These are phyloP conservation scores for Infundibulicybe gibba DNA, from an alignment of 768 basidiomycete genomes.

Conservation along the genomic window DNA sequence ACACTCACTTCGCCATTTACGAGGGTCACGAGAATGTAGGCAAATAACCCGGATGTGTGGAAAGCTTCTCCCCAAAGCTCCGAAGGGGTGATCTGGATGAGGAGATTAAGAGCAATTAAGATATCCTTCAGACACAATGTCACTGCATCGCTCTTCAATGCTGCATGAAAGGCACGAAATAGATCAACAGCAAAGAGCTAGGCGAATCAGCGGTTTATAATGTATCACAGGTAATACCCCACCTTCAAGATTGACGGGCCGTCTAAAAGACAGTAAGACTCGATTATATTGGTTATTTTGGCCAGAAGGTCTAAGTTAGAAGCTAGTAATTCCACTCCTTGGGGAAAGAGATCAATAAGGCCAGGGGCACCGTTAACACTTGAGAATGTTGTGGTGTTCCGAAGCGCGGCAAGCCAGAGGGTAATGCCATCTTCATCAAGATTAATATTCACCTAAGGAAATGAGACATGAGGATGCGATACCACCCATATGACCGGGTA, in stretches of 20 bases:
- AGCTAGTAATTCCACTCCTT: constrained; percentile 54
- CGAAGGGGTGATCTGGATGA: constrained; percentile 63
- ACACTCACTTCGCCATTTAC: constrained; percentile 60
- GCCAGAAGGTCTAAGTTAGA: constrained; percentile 75
- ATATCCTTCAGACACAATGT: constrained; percentile 59
- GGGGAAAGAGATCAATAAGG: constrained; percentile 64
- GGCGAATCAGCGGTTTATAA: not conserved
- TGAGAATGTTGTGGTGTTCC: constrained; percentile 56
- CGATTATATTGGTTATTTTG: constrained; percentile 59
- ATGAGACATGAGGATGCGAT: constrained; percentile 1
- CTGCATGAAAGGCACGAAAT: constrained; percentile 51
- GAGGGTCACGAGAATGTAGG: constrained; percentile 53
- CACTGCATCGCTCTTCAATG: constrained; percentile 46
- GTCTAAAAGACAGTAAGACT: constrained; percentile 80
- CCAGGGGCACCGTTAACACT: constrained; percentile 41
- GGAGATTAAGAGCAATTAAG: constrained; percentile 52
- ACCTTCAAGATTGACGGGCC: constrained; percentile 62
- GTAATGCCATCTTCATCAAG: constrained; percentile 77
- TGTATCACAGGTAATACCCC: constrained; percentile 7
- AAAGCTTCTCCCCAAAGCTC: constrained; percentile 69
- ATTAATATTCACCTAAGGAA: constrained; percentile 51
- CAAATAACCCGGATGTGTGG: constrained; percentile 73
- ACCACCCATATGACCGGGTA: not conserved
- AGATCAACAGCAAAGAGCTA: constrained; percentile 37
- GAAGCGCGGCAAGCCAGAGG: constrained; percentile 71